Base-by-base conservation (phyloP, 1,284 basidiomycete genomes). In the Meripilus lineatus region DNA sequence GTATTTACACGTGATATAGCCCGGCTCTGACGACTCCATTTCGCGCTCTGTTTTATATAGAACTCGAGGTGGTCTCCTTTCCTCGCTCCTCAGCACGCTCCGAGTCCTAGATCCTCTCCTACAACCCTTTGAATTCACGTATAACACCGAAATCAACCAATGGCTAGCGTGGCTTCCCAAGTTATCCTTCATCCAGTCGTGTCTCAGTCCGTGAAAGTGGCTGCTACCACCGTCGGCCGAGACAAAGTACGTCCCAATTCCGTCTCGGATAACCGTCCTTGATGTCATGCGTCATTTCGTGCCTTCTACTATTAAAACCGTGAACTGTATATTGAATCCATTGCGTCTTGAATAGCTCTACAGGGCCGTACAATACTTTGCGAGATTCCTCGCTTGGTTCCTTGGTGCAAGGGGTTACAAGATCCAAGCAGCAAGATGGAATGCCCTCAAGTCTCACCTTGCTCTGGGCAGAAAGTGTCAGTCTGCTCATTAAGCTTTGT, bases 331-430 rank as follows among this genome's bases (percentile, higher is more conserved):
- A n/a, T n/a, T n/a, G n/a, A n/a, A n/a, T n/a, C n/a, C n/a, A n/a
- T n/a, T n/a, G n/a, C n/a, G n/a, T 25, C 30, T 18, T 34, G 47
- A 45, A 18, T 47, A 94, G 92, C 72, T 84, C 30, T 95, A 97
- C 68, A 85, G 95, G 55, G 79, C 91, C 22, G 67, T 94, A 48
- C 95, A 99, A 70, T 98, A 94, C 68, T 83, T 92, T 52, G 76
- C 95, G 38, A 84, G 95, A 20, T 85, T 98, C 64, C 77, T 93
- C 50, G 85, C 93, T 1, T 99, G 90, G 89, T 81, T 81, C 58
- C 68, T 88, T 21, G 60, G 84, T 36, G 70, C 71, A 2, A 72
- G 76, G 33, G 88, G 84, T 1, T 60, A 81, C 56, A 83, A 82
- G 56, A 64, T 73, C 21, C 71, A 84, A 43, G 86, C 84, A 4